phyloP scores from a whole-genome alignment of 2,329 filamentous ascomycete genomes.

The Mycosphaerella arachidis region DNA sequence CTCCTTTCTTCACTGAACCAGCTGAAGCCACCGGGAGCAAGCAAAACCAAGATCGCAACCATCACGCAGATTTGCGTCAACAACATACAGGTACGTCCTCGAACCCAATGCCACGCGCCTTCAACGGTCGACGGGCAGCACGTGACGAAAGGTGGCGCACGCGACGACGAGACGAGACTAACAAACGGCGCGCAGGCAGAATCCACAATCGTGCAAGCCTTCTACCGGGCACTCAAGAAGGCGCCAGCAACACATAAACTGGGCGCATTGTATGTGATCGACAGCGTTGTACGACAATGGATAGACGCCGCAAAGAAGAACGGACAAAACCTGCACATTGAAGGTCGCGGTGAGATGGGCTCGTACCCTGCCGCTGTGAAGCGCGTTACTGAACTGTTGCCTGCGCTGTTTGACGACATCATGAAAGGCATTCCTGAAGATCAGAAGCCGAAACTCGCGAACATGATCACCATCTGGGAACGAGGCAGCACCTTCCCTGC shows the following conservation, averaged over 20 bases:
- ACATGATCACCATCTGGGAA: slow-evolving; percentile 97
- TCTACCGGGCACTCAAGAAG: slow-evolving; percentile 96
- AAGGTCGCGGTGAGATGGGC: slow-evolving; percentile 75
- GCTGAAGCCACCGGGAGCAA: slow-evolving; percentile 89
- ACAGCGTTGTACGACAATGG: slow-evolving; percentile 99
- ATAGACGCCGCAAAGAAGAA: slow-evolving; percentile 87
- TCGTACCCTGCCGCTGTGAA: slow-evolving; percentile 93
- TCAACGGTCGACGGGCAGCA: background rate
- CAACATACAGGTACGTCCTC: slow-evolving; percentile 73
- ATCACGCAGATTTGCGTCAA: slow-evolving; percentile 83
- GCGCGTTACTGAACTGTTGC: slow-evolving; percentile 92
- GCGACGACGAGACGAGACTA: slow-evolving; percentile 7
- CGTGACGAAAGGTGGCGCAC: slow-evolving; percentile 1
- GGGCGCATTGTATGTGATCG: slow-evolving; percentile 99
- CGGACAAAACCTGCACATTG: slow-evolving; percentile 64
- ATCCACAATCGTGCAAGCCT: slow-evolving; percentile 89
- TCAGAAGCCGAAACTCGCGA: slow-evolving; percentile 97
- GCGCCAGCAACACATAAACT: slow-evolving; percentile 92
- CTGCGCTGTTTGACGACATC: slow-evolving; percentile 92
- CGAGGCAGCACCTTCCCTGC: slow-evolving; percentile 86
- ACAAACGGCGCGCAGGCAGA: slow-evolving; percentile 65
- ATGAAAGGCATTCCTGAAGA: slow-evolving; percentile 80
- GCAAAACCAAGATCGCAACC: slow-evolving; percentile 81
- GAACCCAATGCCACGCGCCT: background rate
- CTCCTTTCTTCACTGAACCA: slow-evolving; percentile 87